A percentile compares a stretch with the other conserved stretches of the same genome.
Conservation (phyloP, 306 rosid genomes). For the Vachellia pachyceras region DNA sequence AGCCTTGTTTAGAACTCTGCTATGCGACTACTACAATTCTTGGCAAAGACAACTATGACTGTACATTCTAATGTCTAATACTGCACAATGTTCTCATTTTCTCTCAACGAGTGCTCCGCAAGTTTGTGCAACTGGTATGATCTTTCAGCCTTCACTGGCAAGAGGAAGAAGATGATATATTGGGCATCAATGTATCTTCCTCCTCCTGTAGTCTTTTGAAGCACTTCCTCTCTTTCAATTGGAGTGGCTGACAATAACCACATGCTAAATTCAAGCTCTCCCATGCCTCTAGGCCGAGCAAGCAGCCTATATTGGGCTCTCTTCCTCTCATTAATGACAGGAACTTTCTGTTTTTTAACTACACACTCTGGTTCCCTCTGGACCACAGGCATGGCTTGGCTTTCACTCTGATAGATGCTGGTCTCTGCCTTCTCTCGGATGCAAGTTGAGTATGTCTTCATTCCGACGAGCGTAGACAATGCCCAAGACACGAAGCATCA, state of each 20-base stretch:
- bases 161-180: conserved; percentile 2
- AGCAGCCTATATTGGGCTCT: conserved; percentile 63
- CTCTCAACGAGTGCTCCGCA: background rate
- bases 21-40: background rate
- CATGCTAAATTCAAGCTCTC: conserved; percentile 75
- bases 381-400: conserved; percentile 36
- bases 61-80: conserved; percentile 27
- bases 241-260: conserved; percentile 83
- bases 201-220: conserved; percentile 68
- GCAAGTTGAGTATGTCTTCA: conserved; percentile 74
- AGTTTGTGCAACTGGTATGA: background rate
- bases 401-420: conserved; percentile 34
- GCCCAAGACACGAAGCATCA: conserved; percentile 50
- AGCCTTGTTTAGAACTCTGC: background rate
- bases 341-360: conserved; percentile 39
- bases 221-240: conserved; percentile 64
- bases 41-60: conserved; percentile 18
- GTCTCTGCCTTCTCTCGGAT: conserved; percentile 44
- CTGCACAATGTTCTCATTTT: conserved; percentile 15
- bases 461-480: conserved; percentile 83
- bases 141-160: background rate
- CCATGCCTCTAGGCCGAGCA: conserved; percentile 69
- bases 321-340: conserved; percentile 56
- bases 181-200: conserved; percentile 50
- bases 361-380: conserved; percentile 40